Evolutionary conservation across 768 basidiomycete genomes (phyloP), one percentile per base, ranked within the genome.

Genomic region (Mycena epipterygia): DNA sequence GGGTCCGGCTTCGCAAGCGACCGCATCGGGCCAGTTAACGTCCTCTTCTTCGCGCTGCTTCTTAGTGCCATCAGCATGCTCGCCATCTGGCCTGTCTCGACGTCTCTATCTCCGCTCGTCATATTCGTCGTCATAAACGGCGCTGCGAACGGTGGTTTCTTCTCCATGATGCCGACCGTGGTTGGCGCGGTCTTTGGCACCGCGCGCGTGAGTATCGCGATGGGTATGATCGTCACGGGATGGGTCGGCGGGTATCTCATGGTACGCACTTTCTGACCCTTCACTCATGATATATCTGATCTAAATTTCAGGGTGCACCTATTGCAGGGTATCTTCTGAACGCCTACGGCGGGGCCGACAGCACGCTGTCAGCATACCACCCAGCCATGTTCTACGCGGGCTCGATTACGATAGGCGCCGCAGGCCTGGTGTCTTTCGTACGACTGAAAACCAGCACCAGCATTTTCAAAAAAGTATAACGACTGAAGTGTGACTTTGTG

Each of bases 221-320:
- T 83, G 39, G 78, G 78, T 19, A 81, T 82, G 80, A 69, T 80
- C 33, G 74, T 79, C 32, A 77, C 77, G 0, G 81, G 78, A 3
- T 80, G 79, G 79, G 75, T 75, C 1, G 70, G 76, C 32, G 79
- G 81, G 42, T 81, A 72, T 37, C 62, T 72, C 23, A 49, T 72
- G 68, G 68, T 69, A 32, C 39, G 60, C 37, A 11, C n/a, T n/a
- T n/a, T n/a, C n/a, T n/a, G n/a, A n/a, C n/a, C n/a, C n/a, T n/a
- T n/a, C n/a, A n/a, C n/a, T n/a, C n/a, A n/a, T n/a, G n/a, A n/a
- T n/a, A n/a, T n/a, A n/a, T n/a, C n/a, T n/a, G n/a, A n/a, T n/a
- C n/a, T n/a, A n/a, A n/a, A 37, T 7, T 13, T 21, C 30, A 70
- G 78, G 78, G 80, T 1, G 76, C 80, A 5, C 80, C 78, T 13